Evolutionary conservation across 371 early-diverging fungal genomes (phyloP).

Genomic region (Furculomyces boomerangus): DNA sequence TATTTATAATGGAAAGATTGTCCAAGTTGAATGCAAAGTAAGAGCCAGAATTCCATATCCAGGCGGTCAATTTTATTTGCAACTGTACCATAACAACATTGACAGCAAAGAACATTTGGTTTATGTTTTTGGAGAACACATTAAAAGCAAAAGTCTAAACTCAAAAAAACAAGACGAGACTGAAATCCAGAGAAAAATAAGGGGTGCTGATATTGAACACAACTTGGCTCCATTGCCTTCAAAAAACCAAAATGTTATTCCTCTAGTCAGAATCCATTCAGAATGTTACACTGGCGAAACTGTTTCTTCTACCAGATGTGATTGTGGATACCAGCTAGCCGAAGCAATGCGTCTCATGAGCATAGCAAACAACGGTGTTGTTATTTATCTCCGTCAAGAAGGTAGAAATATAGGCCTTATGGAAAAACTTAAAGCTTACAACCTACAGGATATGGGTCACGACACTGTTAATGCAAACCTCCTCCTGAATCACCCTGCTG

Average conservation of each 20-base stretch:
- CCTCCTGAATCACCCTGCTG: constrained; percentile 72
- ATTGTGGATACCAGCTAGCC: constrained; percentile 88
- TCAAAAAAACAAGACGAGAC: constrained; percentile 43
- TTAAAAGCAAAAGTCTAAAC: constrained; percentile 52
- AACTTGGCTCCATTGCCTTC: constrained; percentile 16
- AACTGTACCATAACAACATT: constrained; percentile 64
- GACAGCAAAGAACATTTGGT: constrained; percentile 87
- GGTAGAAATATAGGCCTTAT: constrained; percentile 87
- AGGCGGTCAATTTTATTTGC: constrained; percentile 64
- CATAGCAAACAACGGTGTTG: constrained; percentile 61
- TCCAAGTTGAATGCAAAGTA: constrained; percentile 44
- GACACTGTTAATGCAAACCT: constrained; percentile 90
- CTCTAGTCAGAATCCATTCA: constrained; percentile 83
- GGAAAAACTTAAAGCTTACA: constrained; percentile 91
- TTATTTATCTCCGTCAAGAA: constrained; percentile 89
- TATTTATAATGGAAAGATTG: too few relatives aligned
- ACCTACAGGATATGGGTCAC: constrained; percentile 86
- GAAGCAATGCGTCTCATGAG: constrained; percentile 82
- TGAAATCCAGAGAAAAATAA: constrained; percentile 51
- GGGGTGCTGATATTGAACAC: constrained; percentile 38
- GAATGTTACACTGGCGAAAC: constrained; percentile 96
- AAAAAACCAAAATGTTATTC: constrained; percentile 10
- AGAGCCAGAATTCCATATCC: constrained; percentile 74
- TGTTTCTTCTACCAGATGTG: constrained; percentile 77
- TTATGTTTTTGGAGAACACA: constrained; percentile 71